These are phyloP conservation scores for Phytophthora sp. DNA, from an alignment of 352 stramenopile genomes.

Conservation along the genomic window DNA sequence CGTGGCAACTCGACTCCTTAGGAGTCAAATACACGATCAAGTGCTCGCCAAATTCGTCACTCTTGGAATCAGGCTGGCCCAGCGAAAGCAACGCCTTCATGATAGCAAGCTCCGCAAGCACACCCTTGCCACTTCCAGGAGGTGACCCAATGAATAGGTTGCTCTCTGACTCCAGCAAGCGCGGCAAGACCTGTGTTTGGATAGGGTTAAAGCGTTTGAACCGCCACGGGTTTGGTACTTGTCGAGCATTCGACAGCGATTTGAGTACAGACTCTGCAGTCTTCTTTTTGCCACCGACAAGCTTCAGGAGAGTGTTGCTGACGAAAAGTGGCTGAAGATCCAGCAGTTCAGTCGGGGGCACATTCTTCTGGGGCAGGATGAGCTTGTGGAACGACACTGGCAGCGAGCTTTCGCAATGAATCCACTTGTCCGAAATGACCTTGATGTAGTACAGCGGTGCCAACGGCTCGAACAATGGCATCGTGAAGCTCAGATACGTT, in stretches of 20 bases:
- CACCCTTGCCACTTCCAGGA: slow-evolving; percentile 94
- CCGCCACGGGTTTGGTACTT: slow-evolving; percentile 59
- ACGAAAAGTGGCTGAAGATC: slow-evolving; percentile 97
- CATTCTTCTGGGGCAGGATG: slow-evolving; percentile 98
- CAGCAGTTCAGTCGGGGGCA: slow-evolving; percentile 96
- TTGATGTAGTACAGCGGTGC: slow-evolving; percentile 98
- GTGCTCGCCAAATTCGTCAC: slow-evolving; percentile 71
- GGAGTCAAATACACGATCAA: slow-evolving; percentile 95
- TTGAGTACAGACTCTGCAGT: slow-evolving; percentile 61
- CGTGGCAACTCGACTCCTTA: slow-evolving; percentile 77
- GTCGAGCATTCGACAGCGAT: slow-evolving; percentile 39
- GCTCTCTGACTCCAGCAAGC: slow-evolving; percentile 95
- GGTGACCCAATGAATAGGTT: slow-evolving; percentile 97
- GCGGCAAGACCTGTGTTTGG: slow-evolving; percentile 98
- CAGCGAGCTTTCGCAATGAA: slow-evolving; percentile 96
- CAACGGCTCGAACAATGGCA: slow-evolving; percentile 98
- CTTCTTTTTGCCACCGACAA: slow-evolving; percentile 67
- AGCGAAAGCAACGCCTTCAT: slow-evolving; percentile 90
- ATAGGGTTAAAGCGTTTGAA: slow-evolving; percentile 98
- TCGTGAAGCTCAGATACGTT: slow-evolving; percentile 93
- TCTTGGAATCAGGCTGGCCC: slow-evolving; percentile 56
- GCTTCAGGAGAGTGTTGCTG: slow-evolving; percentile 83
- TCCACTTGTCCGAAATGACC: slow-evolving; percentile 98
- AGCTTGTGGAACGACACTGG: slow-evolving; percentile 99
- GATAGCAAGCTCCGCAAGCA: slow-evolving; percentile 96